Evolutionary conservation across 192 early-diverging fungal genomes (phyloP), one percentile per base, ranked within the genome.

Genomic region (Funneliformis geosporum): DNA sequence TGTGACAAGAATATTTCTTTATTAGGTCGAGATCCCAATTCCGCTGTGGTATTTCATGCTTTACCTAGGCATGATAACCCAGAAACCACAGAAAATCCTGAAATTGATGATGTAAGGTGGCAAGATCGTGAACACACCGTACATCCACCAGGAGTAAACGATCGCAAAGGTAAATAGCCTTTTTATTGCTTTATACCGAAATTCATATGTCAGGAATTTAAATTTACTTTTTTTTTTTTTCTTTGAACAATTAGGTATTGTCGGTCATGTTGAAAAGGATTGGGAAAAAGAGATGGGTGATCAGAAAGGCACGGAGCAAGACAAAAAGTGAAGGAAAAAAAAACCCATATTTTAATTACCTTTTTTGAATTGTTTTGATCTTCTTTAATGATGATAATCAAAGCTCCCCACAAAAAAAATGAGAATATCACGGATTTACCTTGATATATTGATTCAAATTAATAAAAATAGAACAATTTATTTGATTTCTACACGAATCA

Each of bases 241-340:
- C 8, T 27, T 62, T 25, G 10, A 62, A 21, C 23, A 25, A 25
- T 62, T 25, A 64, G 62, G 62, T 11, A 64, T 64, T 12, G 62
- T 64, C 9, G 62, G 62, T 9, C 62, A 64, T 64, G 9, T 64
- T 12, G 27, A 64, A 64, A 64, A 64, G 18, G 62, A 64, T 64
- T 8, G 25, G 27, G 62, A 64, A 64, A 28, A 64, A 64, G 62
- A 64, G 25, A 27, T 64, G 5, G 27, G 27, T 27, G n/a, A 33
- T 0, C 8, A 64, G 27, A 5, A 64, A 64, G 27, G 25, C 62
- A 64, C 1, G 25, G 25, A 27, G 62, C 7, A 5, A 18, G 21
- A 21, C 50, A 55, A 55, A 55, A 7, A 4, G 12, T n/a, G 16
- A 55, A 14, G 8, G 16, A 55, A 21, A 21, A 47, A 47, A 12